phyloP scores from a whole-genome alignment of 371 early-diverging fungal genomes.

The Mucor sp. region DNA sequence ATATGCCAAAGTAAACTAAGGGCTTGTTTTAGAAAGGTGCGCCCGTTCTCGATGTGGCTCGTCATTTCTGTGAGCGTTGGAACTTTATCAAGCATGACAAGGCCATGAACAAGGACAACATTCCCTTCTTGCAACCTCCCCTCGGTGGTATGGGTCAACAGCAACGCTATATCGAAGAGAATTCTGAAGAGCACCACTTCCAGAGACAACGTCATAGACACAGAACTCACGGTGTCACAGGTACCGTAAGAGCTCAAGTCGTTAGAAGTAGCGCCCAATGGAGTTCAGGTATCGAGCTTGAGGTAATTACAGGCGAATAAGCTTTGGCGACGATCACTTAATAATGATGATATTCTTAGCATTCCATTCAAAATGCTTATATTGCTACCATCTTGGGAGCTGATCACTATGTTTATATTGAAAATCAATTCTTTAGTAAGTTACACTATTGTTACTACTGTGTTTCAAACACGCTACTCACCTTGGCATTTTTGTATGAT shows the following conservation, averaged over 20 bases:
- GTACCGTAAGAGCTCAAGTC: slow-evolving; percentile 70
- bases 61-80: slow-evolving; percentile 94
- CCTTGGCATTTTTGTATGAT: slow-evolving; percentile 21
- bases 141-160: slow-evolving; percentile 41
- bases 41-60: slow-evolving; percentile 82
- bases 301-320: slow-evolving; percentile 23
- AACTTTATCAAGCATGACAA: slow-evolving; percentile 78
- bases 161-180: slow-evolving; percentile 31
- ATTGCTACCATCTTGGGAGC: slow-evolving; percentile 71
- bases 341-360: slow-evolving; percentile 34
- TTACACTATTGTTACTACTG: neutral
- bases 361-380: slow-evolving; percentile 89
- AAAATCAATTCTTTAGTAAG: slow-evolving; percentile 95
- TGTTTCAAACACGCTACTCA: neutral
- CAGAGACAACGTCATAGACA: slow-evolving; percentile 31
- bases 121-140: slow-evolving; percentile 51
- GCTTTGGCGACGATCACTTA: neutral
- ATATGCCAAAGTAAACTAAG: neutral
- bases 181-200: slow-evolving; percentile 14
- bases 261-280: slow-evolving; percentile 70
- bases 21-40: slow-evolving; percentile 54
- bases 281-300: slow-evolving; percentile 65
- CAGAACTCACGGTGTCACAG: slow-evolving; percentile 38
- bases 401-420: slow-evolving; percentile 91
- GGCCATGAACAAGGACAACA: slow-evolving; percentile 31